A percentile compares a stretch with the other conserved stretches of the same genome.
These are phyloP conservation scores for Podospora conica DNA, from an alignment of 495 filamentous ascomycete species.

Conservation along the genomic window DNA sequence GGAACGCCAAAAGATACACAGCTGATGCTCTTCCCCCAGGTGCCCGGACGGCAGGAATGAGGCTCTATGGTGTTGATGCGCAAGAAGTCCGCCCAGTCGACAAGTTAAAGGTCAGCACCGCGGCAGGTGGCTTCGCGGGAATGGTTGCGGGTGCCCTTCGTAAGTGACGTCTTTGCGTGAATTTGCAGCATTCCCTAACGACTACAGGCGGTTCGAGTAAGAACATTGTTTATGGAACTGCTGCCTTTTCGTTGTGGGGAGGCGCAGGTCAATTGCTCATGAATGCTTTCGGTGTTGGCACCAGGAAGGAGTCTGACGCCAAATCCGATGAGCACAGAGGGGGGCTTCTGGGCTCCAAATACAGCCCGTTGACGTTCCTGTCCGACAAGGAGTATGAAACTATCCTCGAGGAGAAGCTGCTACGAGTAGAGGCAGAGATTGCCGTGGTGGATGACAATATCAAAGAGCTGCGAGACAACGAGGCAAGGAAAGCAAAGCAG, in stretches of 20 bases:
- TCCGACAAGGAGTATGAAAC: constrained; percentile 73
- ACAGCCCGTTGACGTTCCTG: constrained; percentile 72
- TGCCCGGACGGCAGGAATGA: constrained; percentile 30
- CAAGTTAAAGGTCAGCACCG: constrained; percentile 54
- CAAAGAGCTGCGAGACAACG: constrained; percentile 43
- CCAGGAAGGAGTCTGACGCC: background rate
- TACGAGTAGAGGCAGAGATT: constrained; percentile 78
- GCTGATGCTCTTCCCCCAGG: constrained; percentile 22
- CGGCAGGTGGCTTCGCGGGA: constrained; percentile 67
- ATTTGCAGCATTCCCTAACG: constrained; percentile 11
- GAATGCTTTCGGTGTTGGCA: constrained; percentile 11
- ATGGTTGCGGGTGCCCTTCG: constrained; percentile 58
- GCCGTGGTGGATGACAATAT: constrained; percentile 83
- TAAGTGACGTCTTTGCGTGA: constrained; percentile 34
- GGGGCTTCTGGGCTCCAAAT: constrained; percentile 55
- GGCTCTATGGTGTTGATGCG: constrained; percentile 30
- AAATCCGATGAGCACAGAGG: constrained; percentile 12
- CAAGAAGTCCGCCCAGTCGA: constrained; percentile 48
- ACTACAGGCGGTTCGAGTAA: constrained; percentile 34
- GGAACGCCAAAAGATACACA: background rate
- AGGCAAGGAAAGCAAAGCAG: constrained; percentile 1
- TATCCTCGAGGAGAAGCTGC: constrained; percentile 68
- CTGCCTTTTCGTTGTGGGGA: constrained; percentile 34
- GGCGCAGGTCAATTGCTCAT: constrained; percentile 30
- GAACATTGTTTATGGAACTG: constrained; percentile 36